phyloP scores from a whole-genome alignment of 768 basidiomycete genomes.

The Amanita jacksonii region DNA sequence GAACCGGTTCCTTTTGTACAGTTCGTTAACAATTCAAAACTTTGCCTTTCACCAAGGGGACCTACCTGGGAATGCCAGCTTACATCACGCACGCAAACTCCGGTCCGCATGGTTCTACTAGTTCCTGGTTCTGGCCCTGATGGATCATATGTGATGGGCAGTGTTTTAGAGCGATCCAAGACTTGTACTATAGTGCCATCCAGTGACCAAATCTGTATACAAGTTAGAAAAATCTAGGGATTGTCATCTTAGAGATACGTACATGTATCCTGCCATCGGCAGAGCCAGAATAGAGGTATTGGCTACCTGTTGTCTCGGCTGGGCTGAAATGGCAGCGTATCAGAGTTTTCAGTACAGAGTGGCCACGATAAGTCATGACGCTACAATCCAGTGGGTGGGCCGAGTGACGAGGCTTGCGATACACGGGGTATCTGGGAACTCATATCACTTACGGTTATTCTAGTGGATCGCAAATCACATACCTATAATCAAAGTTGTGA shows the following conservation, averaged over 20 bases:
- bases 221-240: conserved; percentile 4
- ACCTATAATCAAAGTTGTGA: conserved; percentile 76
- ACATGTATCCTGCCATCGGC: conserved; percentile 82
- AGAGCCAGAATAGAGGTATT: conserved; percentile 93
- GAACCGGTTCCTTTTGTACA: conserved; percentile 57
- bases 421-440: conserved; percentile 44
- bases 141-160: conserved; percentile 66
- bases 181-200: conserved; percentile 82
- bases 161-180: conserved; percentile 67
- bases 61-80: conserved; percentile 84
- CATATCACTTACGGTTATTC: conserved; percentile 1
- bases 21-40: not conserved
- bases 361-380: conserved; percentile 93
- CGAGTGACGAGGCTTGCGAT: conserved; percentile 48
- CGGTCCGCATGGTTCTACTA: conserved; percentile 18
- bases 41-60: not conserved
- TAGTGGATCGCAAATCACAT: conserved; percentile 11
- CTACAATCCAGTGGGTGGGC: conserved; percentile 87
- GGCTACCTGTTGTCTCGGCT: conserved; percentile 79
- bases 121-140: conserved; percentile 44
- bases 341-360: conserved; percentile 81
- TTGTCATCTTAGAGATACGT: conserved; percentile 16
- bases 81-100: conserved; percentile 80
- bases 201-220: conserved; percentile 82
- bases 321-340: conserved; percentile 98